Evolutionary conservation across 1,139 yeast species (phyloP).

Genomic region (Zygoascus sp.): DNA sequence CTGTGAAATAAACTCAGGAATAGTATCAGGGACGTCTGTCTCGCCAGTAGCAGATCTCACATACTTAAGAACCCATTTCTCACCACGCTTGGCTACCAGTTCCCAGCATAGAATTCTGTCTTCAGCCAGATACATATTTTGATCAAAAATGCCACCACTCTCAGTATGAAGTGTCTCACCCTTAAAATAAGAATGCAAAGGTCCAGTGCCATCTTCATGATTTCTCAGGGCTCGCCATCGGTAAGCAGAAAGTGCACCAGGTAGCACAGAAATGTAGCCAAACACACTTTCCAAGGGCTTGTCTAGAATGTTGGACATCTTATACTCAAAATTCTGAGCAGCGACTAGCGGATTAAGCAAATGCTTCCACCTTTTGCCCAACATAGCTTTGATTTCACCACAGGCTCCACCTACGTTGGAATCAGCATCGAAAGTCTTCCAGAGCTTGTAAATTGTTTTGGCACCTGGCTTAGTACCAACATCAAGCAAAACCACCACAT

Average conservation of each 20-base stretch:
- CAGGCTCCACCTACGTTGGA: slow-evolving; percentile 98
- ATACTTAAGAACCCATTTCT: slow-evolving; percentile 88
- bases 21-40: slow-evolving; percentile 91
- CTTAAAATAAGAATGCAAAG: slow-evolving; percentile 78
- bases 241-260: slow-evolving; percentile 88
- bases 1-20: slow-evolving; percentile 89
- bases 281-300: slow-evolving; percentile 81
- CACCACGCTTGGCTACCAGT: slow-evolving; percentile 78
- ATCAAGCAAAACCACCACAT: slow-evolving; percentile 77
- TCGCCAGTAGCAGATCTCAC: slow-evolving; percentile 94
- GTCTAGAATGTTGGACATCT: slow-evolving; percentile 75
- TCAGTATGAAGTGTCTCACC: slow-evolving; percentile 70
- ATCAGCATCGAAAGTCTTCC: slow-evolving; percentile 96
- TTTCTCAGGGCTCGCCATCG: slow-evolving; percentile 82
- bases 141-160: slow-evolving; percentile 67
- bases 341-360: slow-evolving; percentile 83
- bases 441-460: slow-evolving; percentile 79
- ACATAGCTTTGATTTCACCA: slow-evolving; percentile 93
- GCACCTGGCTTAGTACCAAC: slow-evolving; percentile 90
- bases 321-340: slow-evolving; percentile 80
- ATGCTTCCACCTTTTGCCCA: slow-evolving; percentile 78
- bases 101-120: slow-evolving; percentile 98
- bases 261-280: slow-evolving; percentile 77
- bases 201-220: slow-evolving; percentile 89
- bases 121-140: slow-evolving; percentile 96